These are phyloP conservation scores for Dendrobium huoshanense DNA, from an alignment of 106 monocot species.

Conservation along the genomic window DNA sequence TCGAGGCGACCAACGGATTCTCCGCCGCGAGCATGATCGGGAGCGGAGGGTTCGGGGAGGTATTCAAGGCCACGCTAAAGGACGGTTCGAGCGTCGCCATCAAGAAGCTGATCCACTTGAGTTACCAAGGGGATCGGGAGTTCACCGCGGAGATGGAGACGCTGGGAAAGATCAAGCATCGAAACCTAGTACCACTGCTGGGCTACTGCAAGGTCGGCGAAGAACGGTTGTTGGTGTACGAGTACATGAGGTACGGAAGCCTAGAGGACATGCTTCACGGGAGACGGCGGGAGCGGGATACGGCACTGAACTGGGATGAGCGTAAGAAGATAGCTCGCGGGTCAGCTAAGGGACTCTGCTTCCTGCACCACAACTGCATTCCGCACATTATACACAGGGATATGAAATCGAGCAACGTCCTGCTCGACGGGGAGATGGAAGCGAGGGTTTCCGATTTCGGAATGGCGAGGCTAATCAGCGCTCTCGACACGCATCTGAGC, in stretches of 20 bases:
- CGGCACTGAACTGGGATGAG: constrained; percentile 41
- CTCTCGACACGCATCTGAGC: constrained; percentile 77
- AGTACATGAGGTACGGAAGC: constrained; percentile 72
- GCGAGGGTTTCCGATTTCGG: constrained; percentile 81
- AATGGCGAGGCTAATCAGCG: constrained; percentile 78
- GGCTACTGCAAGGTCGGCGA: constrained; percentile 83
- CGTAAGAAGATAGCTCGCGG: constrained; percentile 59
- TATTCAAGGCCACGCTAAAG: constrained; percentile 78
- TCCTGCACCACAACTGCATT: constrained; percentile 84
- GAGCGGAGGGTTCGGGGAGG: constrained; percentile 78
- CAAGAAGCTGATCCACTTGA: constrained; percentile 77
- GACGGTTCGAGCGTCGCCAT: constrained; percentile 71
- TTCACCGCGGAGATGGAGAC: constrained; percentile 95
- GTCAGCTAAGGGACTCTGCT: constrained; percentile 69
- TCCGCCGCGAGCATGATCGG: constrained; percentile 60
- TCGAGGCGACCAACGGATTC: constrained; percentile 93
- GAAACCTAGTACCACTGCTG: constrained; percentile 67
- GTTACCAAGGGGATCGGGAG: constrained; percentile 81
- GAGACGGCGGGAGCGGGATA: not conserved
- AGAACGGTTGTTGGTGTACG: constrained; percentile 72
- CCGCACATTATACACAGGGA: constrained; percentile 84
- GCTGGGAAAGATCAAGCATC: constrained; percentile 81
- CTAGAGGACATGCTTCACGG: constrained; percentile 67
- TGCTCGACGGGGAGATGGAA: constrained; percentile 65
- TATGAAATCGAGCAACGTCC: constrained; percentile 87